phyloP scores from a whole-genome alignment of 2,329 filamentous ascomycete genomes.

The Akanthomyces dipterigenus region DNA sequence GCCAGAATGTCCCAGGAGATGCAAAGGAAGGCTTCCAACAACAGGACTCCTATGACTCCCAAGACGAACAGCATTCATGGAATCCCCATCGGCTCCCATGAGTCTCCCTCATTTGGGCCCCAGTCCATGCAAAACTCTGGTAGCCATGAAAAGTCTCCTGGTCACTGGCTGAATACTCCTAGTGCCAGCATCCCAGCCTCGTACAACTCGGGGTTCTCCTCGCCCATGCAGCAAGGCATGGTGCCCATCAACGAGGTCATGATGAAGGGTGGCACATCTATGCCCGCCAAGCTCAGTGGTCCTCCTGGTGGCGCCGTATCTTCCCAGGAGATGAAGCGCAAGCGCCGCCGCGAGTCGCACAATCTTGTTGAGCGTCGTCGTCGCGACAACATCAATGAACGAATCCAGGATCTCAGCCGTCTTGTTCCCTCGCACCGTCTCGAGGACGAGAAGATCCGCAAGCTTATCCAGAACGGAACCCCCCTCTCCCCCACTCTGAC shows the following conservation, averaged over 20 bases:
- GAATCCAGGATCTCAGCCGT: constrained; percentile 92
- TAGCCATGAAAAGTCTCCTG: constrained; percentile 71
- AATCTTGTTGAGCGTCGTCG: constrained; percentile 92
- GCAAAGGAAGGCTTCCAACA: constrained; percentile 68
- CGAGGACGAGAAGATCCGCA: constrained; percentile 94
- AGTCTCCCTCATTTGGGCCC: constrained; percentile 64
- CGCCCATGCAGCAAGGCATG: constrained; percentile 63
- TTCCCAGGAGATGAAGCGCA: constrained; percentile 88
- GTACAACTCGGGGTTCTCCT: constrained; percentile 82
- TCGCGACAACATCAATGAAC: constrained; percentile 96
- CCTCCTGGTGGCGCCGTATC: constrained; percentile 43
- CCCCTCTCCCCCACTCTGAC: constrained; percentile 78
- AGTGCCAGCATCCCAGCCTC: constrained; percentile 73
- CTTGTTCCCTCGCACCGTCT: constrained; percentile 87
- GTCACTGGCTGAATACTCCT: constrained; percentile 83
- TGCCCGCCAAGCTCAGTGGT: constrained; percentile 77
- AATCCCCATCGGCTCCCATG: constrained; percentile 60
- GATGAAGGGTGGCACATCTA: constrained; percentile 78
- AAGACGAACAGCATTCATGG: constrained; percentile 73
- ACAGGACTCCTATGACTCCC: constrained; percentile 74
- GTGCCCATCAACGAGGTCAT: constrained; percentile 84
- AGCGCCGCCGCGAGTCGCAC: constrained; percentile 86
- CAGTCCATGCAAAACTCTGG: constrained; percentile 70
- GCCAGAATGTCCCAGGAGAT: constrained; percentile 55
- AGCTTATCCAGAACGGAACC: constrained; percentile 87